phyloP scores from a whole-genome alignment of 2,329 filamentous ascomycete genomes.

The Aspergillus ochraceus region DNA sequence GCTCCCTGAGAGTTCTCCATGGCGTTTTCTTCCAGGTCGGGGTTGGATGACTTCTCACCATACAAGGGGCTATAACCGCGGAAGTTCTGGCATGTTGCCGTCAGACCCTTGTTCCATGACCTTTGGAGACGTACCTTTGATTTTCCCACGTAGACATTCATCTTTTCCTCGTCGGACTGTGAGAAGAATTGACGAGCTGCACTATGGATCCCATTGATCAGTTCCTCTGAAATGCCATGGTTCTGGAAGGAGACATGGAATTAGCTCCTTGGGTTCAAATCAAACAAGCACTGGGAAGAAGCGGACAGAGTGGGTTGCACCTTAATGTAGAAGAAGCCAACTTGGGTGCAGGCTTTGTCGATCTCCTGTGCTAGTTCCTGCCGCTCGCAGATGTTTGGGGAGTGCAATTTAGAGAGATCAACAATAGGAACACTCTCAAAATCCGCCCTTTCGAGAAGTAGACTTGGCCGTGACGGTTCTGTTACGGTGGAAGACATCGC shows the following conservation, averaged over 20 bases:
- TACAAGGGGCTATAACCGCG: conserved; percentile 28
- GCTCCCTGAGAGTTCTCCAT: conserved; percentile 11
- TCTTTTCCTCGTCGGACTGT: conserved; percentile 42
- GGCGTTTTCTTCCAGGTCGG: conserved; percentile 7
- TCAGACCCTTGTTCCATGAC: too few relatives aligned
- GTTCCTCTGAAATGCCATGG: conserved; percentile 21
- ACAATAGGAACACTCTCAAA: conserved; percentile 44
- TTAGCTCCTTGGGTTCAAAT: neutral
- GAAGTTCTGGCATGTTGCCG: conserved; percentile 16
- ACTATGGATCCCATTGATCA: conserved; percentile 15
- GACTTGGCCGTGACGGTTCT: too few relatives aligned
- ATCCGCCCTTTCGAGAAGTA: neutral
- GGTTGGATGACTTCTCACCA: conserved; percentile 7
- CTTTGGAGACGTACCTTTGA: conserved; percentile 14
- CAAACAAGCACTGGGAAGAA: too few relatives aligned
- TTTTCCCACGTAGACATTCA: conserved; percentile 40
- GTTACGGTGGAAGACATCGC: too few relatives aligned
- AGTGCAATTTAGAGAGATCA: conserved; percentile 45
- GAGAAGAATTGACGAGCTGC: conserved; percentile 43
- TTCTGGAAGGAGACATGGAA: conserved; percentile 12
- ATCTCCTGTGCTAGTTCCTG: conserved; percentile 42
- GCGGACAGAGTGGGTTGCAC: conserved; percentile 4
- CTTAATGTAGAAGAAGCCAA: conserved; percentile 50
- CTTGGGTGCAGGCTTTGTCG: conserved; percentile 37
- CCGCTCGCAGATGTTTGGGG: conserved; percentile 34